A percentile compares a stretch with the other conserved stretches of the same genome.
Conservation (phyloP, 179 eudicot genomes). For the Gypsophila paniculata region DNA sequence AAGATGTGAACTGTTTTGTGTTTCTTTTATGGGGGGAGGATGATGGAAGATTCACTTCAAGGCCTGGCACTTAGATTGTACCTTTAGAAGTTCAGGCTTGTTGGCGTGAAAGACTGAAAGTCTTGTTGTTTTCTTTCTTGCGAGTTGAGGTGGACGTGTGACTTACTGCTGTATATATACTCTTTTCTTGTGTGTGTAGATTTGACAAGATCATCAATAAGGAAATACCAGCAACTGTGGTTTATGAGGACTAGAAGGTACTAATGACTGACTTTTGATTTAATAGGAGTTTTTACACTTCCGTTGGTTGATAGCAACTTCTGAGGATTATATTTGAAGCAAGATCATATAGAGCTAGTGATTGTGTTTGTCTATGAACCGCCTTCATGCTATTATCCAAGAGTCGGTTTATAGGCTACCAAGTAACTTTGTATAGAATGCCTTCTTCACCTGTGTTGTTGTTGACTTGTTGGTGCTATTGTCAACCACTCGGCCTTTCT, state of each 20-base stretch:
- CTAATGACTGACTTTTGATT: not conserved
- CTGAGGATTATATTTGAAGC: not conserved
- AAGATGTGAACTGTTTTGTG: too few relatives aligned
- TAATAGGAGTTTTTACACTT: not conserved
- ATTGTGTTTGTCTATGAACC: not conserved
- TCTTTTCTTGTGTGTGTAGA: constrained; percentile 38
- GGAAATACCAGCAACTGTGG: constrained; percentile 80
- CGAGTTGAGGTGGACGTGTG: too few relatives aligned
- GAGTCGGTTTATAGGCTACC: not conserved
- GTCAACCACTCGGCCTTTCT: not conserved
- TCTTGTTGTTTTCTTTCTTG: too few relatives aligned
- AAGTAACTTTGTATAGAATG: not conserved
- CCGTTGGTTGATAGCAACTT: not conserved
- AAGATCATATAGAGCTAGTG: not conserved
- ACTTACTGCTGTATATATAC: not conserved
- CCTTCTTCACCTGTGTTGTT: not conserved
- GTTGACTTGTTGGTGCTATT: not conserved
- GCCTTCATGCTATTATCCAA: not conserved
- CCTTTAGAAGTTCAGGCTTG: not conserved
- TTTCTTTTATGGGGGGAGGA: constrained; percentile 1
- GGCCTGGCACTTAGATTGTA: not conserved
- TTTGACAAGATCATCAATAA: constrained; percentile 91
- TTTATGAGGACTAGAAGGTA: constrained; percentile 93
- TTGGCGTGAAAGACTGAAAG: too few relatives aligned
- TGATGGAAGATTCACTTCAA: not conserved